Conservation (phyloP, 371 early-diverging fungal species). For the Mortierella sp. region DNA sequence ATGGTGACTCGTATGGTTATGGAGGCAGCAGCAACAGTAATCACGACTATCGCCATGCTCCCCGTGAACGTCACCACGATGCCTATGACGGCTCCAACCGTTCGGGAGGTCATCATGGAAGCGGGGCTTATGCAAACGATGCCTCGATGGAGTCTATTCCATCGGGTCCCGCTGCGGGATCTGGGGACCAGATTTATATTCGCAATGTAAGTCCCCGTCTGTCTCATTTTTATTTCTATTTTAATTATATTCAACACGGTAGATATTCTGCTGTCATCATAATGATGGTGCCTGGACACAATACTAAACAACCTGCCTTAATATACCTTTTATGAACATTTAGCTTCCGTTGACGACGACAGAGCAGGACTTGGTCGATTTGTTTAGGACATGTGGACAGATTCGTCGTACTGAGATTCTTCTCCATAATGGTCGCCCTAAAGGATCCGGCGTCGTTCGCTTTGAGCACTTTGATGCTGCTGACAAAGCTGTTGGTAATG, state of each 20-base stretch:
- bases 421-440: slow-evolving; percentile 62
- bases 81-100: slow-evolving; percentile 16
- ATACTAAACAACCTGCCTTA: not conserved
- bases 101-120: slow-evolving; percentile 1
- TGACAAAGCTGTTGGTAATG: slow-evolving; percentile 69
- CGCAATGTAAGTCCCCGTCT: slow-evolving; percentile 59
- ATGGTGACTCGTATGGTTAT: slow-evolving; percentile 17
- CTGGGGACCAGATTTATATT: slow-evolving; percentile 63
- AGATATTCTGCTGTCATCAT: not conserved
- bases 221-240: not conserved
- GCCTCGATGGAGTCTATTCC: slow-evolving; percentile 35
- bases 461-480: slow-evolving; percentile 67
- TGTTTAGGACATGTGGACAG: slow-evolving; percentile 71
- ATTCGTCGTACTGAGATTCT: slow-evolving; percentile 65
- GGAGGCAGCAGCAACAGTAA: slow-evolving; percentile 3
- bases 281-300: not conserved
- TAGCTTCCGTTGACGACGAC: slow-evolving; percentile 75
- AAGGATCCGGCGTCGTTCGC: slow-evolving; percentile 71
- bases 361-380: slow-evolving; percentile 70
- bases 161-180: slow-evolving; percentile 50
- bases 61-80: slow-evolving; percentile 19
- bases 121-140: not conserved
- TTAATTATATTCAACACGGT: not conserved
- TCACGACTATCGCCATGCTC: slow-evolving; percentile 21
- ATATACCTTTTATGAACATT: not conserved